Percentiles rank a stretch among this genome's conserved stretches.
Conservation (phyloP, 805 yeast species). For the Candida alai region DNA sequence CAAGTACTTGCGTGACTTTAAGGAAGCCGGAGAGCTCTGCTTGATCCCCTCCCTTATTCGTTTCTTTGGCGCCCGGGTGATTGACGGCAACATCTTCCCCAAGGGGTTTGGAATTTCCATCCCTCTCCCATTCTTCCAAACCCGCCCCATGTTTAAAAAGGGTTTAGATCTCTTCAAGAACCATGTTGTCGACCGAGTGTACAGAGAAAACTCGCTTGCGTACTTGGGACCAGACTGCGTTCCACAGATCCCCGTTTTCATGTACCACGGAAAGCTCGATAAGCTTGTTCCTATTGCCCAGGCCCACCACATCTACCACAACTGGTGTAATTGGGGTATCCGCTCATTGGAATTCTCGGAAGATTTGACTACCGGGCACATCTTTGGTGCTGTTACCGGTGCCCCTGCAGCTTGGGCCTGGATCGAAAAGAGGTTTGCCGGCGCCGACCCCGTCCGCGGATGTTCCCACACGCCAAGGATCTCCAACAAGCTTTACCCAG, state of each 20-base stretch:
- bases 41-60: constrained; percentile 6
- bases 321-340: constrained; percentile 26
- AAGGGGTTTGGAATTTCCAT: constrained; percentile 16
- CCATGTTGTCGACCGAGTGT: constrained; percentile 10
- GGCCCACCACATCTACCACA: constrained; percentile 18
- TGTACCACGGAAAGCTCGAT: constrained; percentile 18
- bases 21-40: constrained; percentile 5
- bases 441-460: constrained; percentile 45
- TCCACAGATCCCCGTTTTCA: constrained; percentile 19
- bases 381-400: constrained; percentile 18
- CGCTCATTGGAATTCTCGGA: constrained; percentile 25
- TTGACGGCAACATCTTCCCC: constrained; percentile 13
- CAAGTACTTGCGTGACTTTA: background rate
- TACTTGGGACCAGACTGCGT: constrained; percentile 9
- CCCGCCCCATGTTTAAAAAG: constrained; percentile 7
- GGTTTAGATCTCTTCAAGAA: constrained; percentile 16
- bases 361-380: constrained; percentile 23
- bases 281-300: constrained; percentile 18
- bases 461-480: constrained; percentile 50
- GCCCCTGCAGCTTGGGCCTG: constrained; percentile 20
- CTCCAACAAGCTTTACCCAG: constrained; percentile 39
- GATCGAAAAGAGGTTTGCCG: constrained; percentile 18
- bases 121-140: no score
- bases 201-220: constrained; percentile 21
- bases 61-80: constrained; percentile 8